Evolutionary conservation across 768 basidiomycete genomes (phyloP), one percentile per base, ranked within the genome.

Genomic region (Holtermanniella nyarrowii): DNA sequence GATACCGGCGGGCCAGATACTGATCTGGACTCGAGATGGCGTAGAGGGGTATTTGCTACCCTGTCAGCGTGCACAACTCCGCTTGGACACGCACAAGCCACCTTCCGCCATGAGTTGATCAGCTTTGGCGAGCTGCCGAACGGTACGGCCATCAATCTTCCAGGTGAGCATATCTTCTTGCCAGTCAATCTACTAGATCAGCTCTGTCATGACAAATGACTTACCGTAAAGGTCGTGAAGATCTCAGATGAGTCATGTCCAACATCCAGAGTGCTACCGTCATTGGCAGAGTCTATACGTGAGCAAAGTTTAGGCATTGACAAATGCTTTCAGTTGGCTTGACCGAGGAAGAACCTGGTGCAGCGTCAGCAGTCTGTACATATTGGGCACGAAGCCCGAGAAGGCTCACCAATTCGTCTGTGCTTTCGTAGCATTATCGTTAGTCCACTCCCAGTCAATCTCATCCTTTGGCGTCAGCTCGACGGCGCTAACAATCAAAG

Each of bases 1-100:
- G 62, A 85, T 82, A 26, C 87, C 88, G 4, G 84, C 83, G n/a
- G 86, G 83, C 86, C 87, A 89, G 48, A 89, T 59, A 55, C 83
- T 76, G 51, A 90, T 69, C 70, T 90, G 85, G 42, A 90, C 77
- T 41, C 85, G 81, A 26, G 85, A 79, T 2, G 88, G 87, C 2
- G 87, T 88, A 50, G 72, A 78, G 5, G 88, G 88, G 70, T 81
- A 89, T 50, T 80, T 72, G 52, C 63, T 65, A 40, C n/a, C 48
- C 41, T 10, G 46, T 12, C 43, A 44, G 31, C 10, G 4, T 26
- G 23, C 7, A 21, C 25, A 21, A 26, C 41, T 12, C 5, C n/a
- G 26, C n/a, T n/a, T n/a, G n/a, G n/a, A 20, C 3, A 37, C 51
- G 26, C 14, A 57, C 27, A 18, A 23, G 2, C 42, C 26, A 0